A percentile compares a stretch with the other conserved stretches of the same genome.
These are phyloP conservation scores for Goffeauzyma gilvescens DNA, from an alignment of 768 basidiomycete genomes.

Conservation along the genomic window DNA sequence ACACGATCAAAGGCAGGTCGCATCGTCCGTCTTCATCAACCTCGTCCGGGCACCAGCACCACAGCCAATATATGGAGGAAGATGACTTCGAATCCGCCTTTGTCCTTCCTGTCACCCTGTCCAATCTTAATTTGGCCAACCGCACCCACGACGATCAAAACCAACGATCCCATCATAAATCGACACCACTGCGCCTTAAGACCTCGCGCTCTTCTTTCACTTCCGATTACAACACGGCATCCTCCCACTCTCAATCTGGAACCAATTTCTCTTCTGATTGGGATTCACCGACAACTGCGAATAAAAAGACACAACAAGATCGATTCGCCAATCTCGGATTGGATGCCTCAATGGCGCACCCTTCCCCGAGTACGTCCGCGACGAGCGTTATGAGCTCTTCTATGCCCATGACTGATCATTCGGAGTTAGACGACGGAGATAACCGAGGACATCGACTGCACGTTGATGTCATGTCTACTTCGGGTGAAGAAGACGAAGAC, in stretches of 20 bases:
- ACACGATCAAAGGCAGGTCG: constrained; percentile 1
- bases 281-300: constrained; percentile 6
- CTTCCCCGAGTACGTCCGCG: constrained; percentile 10
- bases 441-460: not conserved
- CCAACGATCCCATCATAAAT: constrained; percentile 3
- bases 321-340: constrained; percentile 21
- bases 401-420: constrained; percentile 8
- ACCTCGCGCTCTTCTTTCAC: constrained; percentile 7
- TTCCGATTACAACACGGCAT: too few relatives aligned
- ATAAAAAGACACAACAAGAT: too few relatives aligned
- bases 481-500: constrained; percentile 18
- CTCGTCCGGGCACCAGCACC: not conserved
- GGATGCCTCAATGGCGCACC: constrained; percentile 6
- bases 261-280: constrained; percentile 6
- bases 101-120: constrained; percentile 23
- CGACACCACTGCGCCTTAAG: constrained; percentile 1
- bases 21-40: not conserved
- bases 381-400: constrained; percentile 17
- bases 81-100: constrained; percentile 20
- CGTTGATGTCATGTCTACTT: too few relatives aligned
- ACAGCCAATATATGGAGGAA: constrained; percentile 9
- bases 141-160: too few relatives aligned
- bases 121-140: constrained; percentile 19
- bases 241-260: too few relatives aligned
- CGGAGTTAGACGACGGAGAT: constrained; percentile 8